These are phyloP conservation scores for Cichorium intybus DNA, from an alignment of 140 eudicot species.

Conservation along the genomic window DNA sequence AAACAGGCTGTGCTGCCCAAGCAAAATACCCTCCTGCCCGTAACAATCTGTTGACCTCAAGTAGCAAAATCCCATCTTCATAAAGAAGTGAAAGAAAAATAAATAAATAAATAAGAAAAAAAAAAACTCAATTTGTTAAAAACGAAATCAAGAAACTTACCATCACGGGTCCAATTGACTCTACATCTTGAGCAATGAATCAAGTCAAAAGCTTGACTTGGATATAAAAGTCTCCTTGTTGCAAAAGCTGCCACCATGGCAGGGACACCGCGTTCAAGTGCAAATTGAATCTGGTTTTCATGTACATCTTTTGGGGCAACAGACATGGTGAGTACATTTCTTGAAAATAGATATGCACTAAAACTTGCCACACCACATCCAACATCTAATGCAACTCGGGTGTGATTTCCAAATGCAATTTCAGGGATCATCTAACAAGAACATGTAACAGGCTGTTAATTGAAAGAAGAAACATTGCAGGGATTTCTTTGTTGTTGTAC, in stretches of 20 bases:
- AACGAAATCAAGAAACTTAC: slow-evolving; percentile 12
- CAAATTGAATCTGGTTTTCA: slow-evolving; percentile 95
- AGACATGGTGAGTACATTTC: slow-evolving; percentile 81
- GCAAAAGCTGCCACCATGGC: slow-evolving; percentile 98
- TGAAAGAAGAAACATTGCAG: slow-evolving; percentile 7
- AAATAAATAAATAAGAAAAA: slow-evolving; percentile 12
- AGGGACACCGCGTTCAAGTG: slow-evolving; percentile 97
- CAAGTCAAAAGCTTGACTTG: slow-evolving; percentile 93
- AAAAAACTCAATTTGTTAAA: slow-evolving; percentile 7
- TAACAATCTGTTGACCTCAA: slow-evolving; percentile 93
- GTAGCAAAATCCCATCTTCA: slow-evolving; percentile 90
- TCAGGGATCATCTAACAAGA: slow-evolving; percentile 79
- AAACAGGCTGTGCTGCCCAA: slow-evolving; percentile 99
- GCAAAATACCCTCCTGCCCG: slow-evolving; percentile 95
- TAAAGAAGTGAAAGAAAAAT: slow-evolving; percentile 8
- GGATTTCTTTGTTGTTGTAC: slow-evolving; percentile 27
- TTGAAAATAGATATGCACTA: slow-evolving; percentile 82
- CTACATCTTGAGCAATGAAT: slow-evolving; percentile 98
- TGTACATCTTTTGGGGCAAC: slow-evolving; percentile 98
- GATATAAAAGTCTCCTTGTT: slow-evolving; percentile 70
- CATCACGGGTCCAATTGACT: slow-evolving; percentile 98
- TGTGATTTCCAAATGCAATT: slow-evolving; percentile 78
- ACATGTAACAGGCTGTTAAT: slow-evolving; percentile 13
- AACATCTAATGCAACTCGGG: slow-evolving; percentile 84
- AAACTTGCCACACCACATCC: slow-evolving; percentile 99